phyloP scores from a whole-genome alignment of 768 basidiomycete genomes.

The Lactifluus pinguis region DNA sequence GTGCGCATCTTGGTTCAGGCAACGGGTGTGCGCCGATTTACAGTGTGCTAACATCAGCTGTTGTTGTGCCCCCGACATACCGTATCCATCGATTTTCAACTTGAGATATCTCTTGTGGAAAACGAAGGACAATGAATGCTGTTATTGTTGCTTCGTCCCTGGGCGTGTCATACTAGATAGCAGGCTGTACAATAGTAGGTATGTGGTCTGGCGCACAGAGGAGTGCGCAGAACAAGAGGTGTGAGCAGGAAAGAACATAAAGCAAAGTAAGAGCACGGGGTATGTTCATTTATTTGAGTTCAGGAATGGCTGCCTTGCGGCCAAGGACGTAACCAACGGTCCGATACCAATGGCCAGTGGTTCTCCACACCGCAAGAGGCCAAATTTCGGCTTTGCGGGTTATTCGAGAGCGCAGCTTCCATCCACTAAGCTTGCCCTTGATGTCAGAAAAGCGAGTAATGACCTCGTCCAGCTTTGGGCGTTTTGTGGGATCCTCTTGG shows the following conservation, averaged over 20 bases:
- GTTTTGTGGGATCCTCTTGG: conserved; percentile 27
- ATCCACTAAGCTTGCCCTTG: neutral
- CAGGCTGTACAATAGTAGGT: too few species aligned
- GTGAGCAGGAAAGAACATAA: neutral
- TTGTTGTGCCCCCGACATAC: too few species aligned
- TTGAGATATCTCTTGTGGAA: too few species aligned
- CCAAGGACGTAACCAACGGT: neutral
- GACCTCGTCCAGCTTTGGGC: conserved; percentile 22
- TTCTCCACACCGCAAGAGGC: conserved; percentile 1
- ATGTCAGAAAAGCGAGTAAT: neutral
- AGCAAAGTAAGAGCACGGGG: neutral
- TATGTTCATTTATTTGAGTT: neutral
- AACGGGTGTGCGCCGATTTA: too few species aligned
- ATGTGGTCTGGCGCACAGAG: too few species aligned
- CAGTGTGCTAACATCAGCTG: too few species aligned
- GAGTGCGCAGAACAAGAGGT: too few species aligned
- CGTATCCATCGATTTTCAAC: too few species aligned
- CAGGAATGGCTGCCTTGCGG: conserved; percentile 8
- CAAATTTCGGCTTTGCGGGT: conserved; percentile 1
- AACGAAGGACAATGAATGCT: too few species aligned
- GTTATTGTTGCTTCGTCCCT: too few species aligned
- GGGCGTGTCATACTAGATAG: too few species aligned
- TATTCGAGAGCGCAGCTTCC: conserved; percentile 13
- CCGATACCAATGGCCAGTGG: neutral
- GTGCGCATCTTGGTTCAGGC: too few species aligned